Conservation (phyloP, 2,329 filamentous ascomycete species). For the Venturia carpophila region DNA sequence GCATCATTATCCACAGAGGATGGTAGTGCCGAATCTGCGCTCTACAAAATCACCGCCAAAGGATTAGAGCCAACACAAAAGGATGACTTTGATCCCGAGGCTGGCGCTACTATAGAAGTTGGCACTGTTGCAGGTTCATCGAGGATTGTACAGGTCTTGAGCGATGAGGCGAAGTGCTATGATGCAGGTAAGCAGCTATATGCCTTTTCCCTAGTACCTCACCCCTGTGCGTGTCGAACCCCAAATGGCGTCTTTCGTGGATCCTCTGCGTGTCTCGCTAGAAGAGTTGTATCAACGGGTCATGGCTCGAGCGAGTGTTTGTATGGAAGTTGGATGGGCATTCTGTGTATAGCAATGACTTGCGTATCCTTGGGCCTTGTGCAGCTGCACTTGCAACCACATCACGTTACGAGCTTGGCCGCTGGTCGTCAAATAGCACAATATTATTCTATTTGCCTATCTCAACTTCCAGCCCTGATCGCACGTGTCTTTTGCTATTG, state of each 20-base stretch:
- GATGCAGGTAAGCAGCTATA: constrained; percentile 61
- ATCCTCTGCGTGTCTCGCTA: not conserved
- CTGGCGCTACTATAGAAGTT: constrained; percentile 78
- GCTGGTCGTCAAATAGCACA: constrained; percentile 15
- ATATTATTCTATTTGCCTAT: constrained; percentile 15
- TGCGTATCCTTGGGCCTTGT: constrained; percentile 10
- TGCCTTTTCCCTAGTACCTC: constrained; percentile 11
- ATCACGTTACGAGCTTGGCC: constrained; percentile 7
- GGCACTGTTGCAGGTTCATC: constrained; percentile 73
- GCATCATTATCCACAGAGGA: constrained; percentile 60
- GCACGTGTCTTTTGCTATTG: constrained; percentile 5
- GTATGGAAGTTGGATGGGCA: not conserved
- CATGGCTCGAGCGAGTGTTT: not conserved
- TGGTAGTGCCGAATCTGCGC: constrained; percentile 67
- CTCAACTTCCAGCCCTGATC: constrained; percentile 4
- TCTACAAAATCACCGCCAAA: constrained; percentile 37
- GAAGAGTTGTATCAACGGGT: not conserved
- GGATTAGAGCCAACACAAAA: constrained; percentile 41
- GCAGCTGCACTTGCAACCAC: not conserved
- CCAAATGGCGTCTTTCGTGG: not conserved
- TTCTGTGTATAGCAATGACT: constrained; percentile 7
- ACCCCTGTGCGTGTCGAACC: constrained; percentile 17
- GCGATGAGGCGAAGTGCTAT: constrained; percentile 81
- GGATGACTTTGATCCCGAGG: constrained; percentile 85
- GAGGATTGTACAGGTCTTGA: constrained; percentile 79